Evolutionary conservation across 23 red algal species (phyloP).

Genomic region (Gracilaria gracilis): DNA sequence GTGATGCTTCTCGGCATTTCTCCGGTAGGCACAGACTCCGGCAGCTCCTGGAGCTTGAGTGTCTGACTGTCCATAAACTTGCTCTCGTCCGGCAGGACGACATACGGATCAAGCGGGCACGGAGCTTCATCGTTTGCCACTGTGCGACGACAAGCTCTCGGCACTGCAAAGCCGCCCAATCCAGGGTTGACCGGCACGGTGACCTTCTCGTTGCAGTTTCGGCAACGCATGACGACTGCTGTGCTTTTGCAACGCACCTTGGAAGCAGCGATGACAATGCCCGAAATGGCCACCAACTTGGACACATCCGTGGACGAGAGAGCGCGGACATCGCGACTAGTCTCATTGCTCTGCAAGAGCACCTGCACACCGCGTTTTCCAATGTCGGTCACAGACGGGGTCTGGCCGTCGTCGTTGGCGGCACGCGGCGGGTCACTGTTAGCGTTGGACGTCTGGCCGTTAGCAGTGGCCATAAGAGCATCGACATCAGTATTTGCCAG

Average conservation of each 20-base stretch:
- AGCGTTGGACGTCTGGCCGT: neutral
- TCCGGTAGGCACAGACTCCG: conserved; percentile 96
- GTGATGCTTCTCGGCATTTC: conserved; percentile 94
- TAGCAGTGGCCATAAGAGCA: conserved; percentile 19
- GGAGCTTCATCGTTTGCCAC: conserved; percentile 62
- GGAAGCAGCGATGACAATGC: conserved; percentile 94
- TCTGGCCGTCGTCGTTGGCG: conserved; percentile 15
- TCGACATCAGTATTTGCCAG: conserved; percentile 46
- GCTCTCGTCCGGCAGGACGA: conserved; percentile 89
- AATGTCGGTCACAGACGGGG: conserved; percentile 47
- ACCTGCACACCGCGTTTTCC: conserved; percentile 73
- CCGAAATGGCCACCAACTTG: conserved; percentile 78
- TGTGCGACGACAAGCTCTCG: conserved; percentile 77
- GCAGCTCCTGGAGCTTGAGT: conserved; percentile 99
- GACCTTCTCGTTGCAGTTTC: conserved; percentile 85
- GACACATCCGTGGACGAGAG: conserved; percentile 82
- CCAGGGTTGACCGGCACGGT: conserved; percentile 82
- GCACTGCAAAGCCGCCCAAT: conserved; percentile 87
- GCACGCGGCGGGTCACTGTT: neutral
- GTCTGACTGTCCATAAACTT: conserved; percentile 90
- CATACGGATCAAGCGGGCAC: conserved; percentile 94
- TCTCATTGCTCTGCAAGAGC: conserved; percentile 69
- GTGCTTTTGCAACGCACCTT: conserved; percentile 87
- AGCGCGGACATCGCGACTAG: conserved; percentile 58
- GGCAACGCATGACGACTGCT: conserved; percentile 78